These are phyloP conservation scores for Talaromyces piceae DNA, from an alignment of 2,329 filamentous ascomycete species.

Conservation along the genomic window DNA sequence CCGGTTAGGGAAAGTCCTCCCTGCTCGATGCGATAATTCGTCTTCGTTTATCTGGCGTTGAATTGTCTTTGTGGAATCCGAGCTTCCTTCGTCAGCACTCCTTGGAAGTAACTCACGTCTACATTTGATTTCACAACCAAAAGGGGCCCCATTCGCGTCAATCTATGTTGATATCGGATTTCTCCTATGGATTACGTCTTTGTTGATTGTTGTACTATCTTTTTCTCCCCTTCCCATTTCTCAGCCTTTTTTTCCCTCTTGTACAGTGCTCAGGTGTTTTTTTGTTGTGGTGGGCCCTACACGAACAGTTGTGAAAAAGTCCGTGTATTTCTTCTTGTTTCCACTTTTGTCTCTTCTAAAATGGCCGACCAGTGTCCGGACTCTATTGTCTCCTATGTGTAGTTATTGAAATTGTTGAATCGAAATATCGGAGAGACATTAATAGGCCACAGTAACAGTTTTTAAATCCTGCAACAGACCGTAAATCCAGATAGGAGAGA, in stretches of 20 bases:
- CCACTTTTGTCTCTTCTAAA: background rate
- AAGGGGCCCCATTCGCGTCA: background rate
- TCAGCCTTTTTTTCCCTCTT: background rate
- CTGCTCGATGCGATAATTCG: background rate
- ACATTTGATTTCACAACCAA: background rate
- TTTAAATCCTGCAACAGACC: no score
- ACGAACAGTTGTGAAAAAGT: background rate
- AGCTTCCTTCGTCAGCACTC: background rate
- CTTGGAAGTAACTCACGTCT: background rate
- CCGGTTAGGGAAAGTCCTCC: background rate
- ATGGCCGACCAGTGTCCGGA: constrained; percentile 3
- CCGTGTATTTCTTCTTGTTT: background rate
- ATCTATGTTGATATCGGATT: background rate
- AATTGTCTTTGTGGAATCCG: background rate
- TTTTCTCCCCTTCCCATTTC: background rate
- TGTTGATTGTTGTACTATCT: background rate
- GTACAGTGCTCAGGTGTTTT: background rate
- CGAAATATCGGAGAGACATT: background rate
- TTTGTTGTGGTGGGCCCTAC: background rate
- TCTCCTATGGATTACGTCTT: background rate
- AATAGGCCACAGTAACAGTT: no score
- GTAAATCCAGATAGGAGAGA: no score
- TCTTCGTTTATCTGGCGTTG: background rate
- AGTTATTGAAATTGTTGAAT: constrained; percentile 8
- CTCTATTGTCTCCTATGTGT: constrained; percentile 8